Conservation (phyloP, 345 rosid genomes). For the Linum tenue region DNA sequence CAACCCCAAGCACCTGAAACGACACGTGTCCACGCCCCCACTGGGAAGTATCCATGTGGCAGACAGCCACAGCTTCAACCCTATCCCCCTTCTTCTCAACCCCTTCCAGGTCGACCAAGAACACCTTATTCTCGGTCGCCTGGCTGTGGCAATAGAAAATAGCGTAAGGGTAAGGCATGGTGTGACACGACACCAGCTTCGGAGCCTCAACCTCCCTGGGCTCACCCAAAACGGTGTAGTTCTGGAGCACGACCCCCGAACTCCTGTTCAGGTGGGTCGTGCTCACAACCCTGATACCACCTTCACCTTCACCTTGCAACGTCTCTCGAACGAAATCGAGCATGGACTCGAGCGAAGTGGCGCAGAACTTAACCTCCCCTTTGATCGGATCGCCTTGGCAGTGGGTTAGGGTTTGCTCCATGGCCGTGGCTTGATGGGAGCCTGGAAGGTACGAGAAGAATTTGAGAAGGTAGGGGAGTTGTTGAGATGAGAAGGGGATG, state of each 20-base stretch:
- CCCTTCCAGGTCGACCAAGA: constrained; percentile 24
- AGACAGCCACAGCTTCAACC: constrained; percentile 31
- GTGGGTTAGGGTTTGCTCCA: constrained; percentile 24
- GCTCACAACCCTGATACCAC: constrained; percentile 7
- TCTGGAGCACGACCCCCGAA: constrained; percentile 17
- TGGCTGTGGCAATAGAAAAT: constrained; percentile 39
- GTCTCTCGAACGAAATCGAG: constrained; percentile 24
- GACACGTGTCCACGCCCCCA: constrained; percentile 30
- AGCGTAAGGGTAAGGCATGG: constrained; percentile 28
- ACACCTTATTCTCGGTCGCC: constrained; percentile 20
- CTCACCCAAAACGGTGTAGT: constrained; percentile 20
- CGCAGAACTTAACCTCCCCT: constrained; percentile 37
- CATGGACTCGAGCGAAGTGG: constrained; percentile 43
- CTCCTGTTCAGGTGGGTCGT: constrained; percentile 19
- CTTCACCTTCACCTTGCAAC: constrained; percentile 13
- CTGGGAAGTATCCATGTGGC: constrained; percentile 45
- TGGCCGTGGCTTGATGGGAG: constrained; percentile 15
- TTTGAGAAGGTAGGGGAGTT: constrained; percentile 22
- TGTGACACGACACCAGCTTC: constrained; percentile 33
- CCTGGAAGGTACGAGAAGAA: constrained; percentile 21
- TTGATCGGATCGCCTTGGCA: constrained; percentile 29
- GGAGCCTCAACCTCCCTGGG: constrained; percentile 26
- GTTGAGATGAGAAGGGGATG: constrained; percentile 13
- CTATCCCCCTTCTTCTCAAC: constrained; percentile 26
- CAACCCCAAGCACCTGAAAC: constrained; percentile 23